Base-by-base conservation (phyloP, 768 basidiomycete species). In the Cyclocybe cylindracea region DNA sequence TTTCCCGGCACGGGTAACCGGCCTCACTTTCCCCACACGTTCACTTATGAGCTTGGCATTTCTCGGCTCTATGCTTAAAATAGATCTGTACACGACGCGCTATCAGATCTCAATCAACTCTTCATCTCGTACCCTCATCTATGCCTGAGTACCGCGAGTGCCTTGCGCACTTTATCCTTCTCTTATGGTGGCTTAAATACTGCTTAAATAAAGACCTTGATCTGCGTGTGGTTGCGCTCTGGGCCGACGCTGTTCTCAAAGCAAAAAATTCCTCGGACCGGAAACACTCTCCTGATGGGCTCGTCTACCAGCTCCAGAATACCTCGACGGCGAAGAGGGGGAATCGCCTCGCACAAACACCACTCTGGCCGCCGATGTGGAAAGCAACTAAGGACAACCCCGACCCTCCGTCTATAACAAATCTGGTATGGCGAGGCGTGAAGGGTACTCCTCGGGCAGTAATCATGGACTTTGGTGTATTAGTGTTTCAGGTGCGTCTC, bases 61-160 rank as follows among this genome's bases (percentile, higher is more conserved):
- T n/a, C n/a, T n/a, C n/a, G n/a, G n/a, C n/a, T n/a, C n/a, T n/a
- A n/a, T n/a, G n/a, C n/a, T n/a, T n/a, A n/a, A n/a, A n/a, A n/a
- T n/a, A n/a, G n/a, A n/a, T n/a, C n/a, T n/a, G n/a, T n/a, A n/a
- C n/a, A n/a, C n/a, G n/a, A n/a, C n/a, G n/a, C n/a, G n/a, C n/a
- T n/a, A n/a, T n/a, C n/a, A n/a, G n/a, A n/a, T n/a, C n/a, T n/a
- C n/a, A n/a, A n/a, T n/a, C n/a, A n/a, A n/a, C n/a, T n/a, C n/a
- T n/a, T n/a, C n/a, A n/a, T n/a, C n/a, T n/a, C n/a, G n/a, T n/a
- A n/a, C n/a, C n/a, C n/a, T n/a, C n/a, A n/a, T n/a, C n/a, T 18
- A 51, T 51, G 50, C 50, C 50, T 37, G 50, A 51, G 39, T 38
- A 38, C 16, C 31, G 50, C 10, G 50, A 51, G 39, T 51, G 50